phyloP scores from a whole-genome alignment of 1,284 basidiomycete species.

The Leccinum brunneo-olivaceum region DNA sequence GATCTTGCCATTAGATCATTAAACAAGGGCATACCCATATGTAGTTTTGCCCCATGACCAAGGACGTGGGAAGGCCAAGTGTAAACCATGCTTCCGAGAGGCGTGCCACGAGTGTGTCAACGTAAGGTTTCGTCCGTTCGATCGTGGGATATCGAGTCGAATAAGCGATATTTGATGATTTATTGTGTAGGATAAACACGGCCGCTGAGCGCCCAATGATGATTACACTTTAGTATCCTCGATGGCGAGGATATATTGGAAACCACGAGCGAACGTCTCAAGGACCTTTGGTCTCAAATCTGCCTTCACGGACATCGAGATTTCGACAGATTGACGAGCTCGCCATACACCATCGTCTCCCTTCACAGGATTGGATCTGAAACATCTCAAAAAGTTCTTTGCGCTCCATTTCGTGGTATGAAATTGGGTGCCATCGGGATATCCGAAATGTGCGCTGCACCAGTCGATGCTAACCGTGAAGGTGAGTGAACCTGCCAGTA shows the following conservation, averaged over 20 bases:
- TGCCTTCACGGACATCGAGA: constrained; percentile 20
- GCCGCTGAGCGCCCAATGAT: no score
- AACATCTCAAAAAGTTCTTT: constrained; percentile 27
- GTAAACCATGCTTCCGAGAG: no score
- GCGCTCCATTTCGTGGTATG: constrained; percentile 15
- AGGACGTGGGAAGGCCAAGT: no score
- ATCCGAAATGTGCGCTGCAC: constrained; percentile 30
- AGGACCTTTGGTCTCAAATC: constrained; percentile 15
- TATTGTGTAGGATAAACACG: no score
- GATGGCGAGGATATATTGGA: constrained; percentile 11
- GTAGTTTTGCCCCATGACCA: no score
- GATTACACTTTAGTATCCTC: no score
- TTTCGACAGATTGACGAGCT: constrained; percentile 16
- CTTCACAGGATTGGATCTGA: constrained; percentile 25
- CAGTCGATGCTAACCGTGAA: constrained; percentile 21
- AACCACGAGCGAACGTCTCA: constrained; percentile 13
- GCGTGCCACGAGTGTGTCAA: no score
- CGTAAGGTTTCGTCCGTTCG: no score
- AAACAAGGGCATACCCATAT: no score
- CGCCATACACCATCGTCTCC: constrained; percentile 18
- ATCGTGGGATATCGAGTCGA: no score
- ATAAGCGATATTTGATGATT: no score
- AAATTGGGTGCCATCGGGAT: constrained; percentile 19
- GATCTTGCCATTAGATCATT: no score
- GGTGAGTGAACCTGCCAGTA: not conserved